Evolutionary conservation across 2,329 filamentous ascomycete genomes (phyloP), one percentile per base, ranked within the genome.

Genomic region (Ascochyta viciae-villosae): DNA sequence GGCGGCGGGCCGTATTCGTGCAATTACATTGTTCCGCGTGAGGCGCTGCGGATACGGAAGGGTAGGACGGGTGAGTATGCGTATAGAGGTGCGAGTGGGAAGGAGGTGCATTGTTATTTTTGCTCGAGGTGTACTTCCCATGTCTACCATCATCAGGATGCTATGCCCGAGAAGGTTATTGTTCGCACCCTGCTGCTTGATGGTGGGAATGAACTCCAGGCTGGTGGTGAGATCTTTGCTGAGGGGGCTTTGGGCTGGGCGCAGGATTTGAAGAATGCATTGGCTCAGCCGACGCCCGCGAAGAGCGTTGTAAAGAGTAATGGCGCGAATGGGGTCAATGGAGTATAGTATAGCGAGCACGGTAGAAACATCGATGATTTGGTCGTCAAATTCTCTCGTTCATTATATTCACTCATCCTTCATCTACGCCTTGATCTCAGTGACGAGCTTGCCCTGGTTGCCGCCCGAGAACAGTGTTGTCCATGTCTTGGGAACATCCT

Each of bases 401-500:
- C 23, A 9, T 23, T 51, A 10, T 3, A 15, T 22, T 7, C 4
- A n/a, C 3, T 12, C 2, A 24, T 34, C 24, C 7, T 4, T 33
- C 16, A n/a, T 19, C 38, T 47, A 55, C 5, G 38, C 48, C 42
- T 47, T 43, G 26, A 74, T 50, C 58, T 77, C 65, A 16, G 80
- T 82, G 39, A 80, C 63, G 49, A 82, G 67, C 71, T 82, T 82
- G 16, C 80, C 80, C 43, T 73, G 77, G 62, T 82, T 82, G 1
- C 66, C 75, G 3, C 81, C 81, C 10, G 75, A 67, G 55, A 82
- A 83, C 61, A 83, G 63, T 72, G 76, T 73, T 61, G 75, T 65
- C 81, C 81, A 83, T 23, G 78, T 81, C 67, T 76, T 76, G 2
- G 80, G 81, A 8, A 83, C 66, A 50, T 81, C 77, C 62, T 83